Evolutionary conservation across 2,329 filamentous ascomycete genomes (phyloP), one percentile per base, ranked within the genome.

Genomic region (Ceratocystis alfenasii): DNA sequence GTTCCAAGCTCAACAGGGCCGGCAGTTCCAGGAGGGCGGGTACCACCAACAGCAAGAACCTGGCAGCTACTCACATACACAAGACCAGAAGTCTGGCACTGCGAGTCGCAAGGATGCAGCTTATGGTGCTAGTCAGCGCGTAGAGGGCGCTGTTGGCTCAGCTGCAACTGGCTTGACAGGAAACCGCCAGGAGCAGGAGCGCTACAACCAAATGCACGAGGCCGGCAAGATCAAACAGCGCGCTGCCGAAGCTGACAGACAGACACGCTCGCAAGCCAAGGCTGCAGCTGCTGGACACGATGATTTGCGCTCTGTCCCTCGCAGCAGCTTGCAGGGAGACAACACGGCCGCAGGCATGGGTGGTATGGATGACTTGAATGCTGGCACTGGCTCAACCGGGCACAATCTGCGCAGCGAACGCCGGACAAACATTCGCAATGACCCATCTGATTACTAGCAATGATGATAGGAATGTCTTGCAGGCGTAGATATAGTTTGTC

Each of bases 181-280:
- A 20, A 86, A 95, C 74, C 78, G 79, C 61, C 75, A 78, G 33
- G 83, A 84, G 68, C 80, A 92, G 79, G 74, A 78, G 61, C 83
- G 84, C 73, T 88, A 85, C 72, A 79, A 88, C 74, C 74, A 80
- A 70, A 78, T 87, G 75, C 90, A 94, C 72, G 90, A 94, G 71
- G 77, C 83, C 69, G 92, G 91, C 69, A 96, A 94, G 85, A 89
- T 88, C 22, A 81, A 84, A 72, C 88, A 95, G 81, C 83, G 90
- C 22, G 88, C 90, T 62, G 91, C 87, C 1, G 91, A 96, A 81
- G 78, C 81, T 46, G 90, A 95, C 72, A 81, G 95, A 66, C 78
- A 87, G 75, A 57, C 53, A 17, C 53, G 28, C 53, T 57, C 53
- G 53, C 53, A 57, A 28, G 28, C 53, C 22, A 57, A 57, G 53